Base-by-base conservation (phyloP, 805 yeast genomes). In the Cyberlindnera euphorbiiphila region DNA sequence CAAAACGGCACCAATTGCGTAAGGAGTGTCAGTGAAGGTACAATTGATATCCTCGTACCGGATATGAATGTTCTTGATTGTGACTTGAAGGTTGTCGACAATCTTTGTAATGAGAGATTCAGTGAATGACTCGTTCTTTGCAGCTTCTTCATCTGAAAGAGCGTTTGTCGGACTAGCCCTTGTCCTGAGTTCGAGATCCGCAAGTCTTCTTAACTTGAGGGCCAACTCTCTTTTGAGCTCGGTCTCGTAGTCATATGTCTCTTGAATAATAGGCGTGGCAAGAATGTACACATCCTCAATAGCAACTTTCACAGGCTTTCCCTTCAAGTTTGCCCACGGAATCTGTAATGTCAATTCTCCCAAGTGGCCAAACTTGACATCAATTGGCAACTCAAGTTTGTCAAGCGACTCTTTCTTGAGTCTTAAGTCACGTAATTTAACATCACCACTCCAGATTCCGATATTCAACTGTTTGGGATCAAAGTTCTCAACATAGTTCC, bases 361-460 rank as follows among this genome's bases (percentile, higher is more conserved):
- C 41, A 93, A 60, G 55, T 85, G 87, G 27, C 99, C 99, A 56
- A 83, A 84, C 44, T 76, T 74, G 11, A 94, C 91, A 57, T 89
- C 85, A 25, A 93, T 63, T 2, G 99, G 98, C 25, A 94, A 63
- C 45, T 84, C 77, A 46, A 93, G 72, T 50, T 83, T 74, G 60
- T 94, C 98, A 32, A 93, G 67, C 3, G 96, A 87, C 57, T 89
- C 97, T 44, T 84, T 82, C 62, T 85, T 87, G 42, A 93, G 67
- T 40, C 81, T 73, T 44, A 94, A 71, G 57, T 89, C 80, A 45
- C 71, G 72, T 37, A 93, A 68, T 57, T 85, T 85, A 21, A 89
- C 98, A 66, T 93, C 98, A 25, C 99, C 99, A 53, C 88, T 78
- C 96, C 98, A 89, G 23, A 93, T 88, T 5, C 98, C 98, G 38